Evolutionary conservation across 768 basidiomycete species (phyloP), one percentile per base, ranked within the genome.

Genomic region (Phallus indusiatus): DNA sequence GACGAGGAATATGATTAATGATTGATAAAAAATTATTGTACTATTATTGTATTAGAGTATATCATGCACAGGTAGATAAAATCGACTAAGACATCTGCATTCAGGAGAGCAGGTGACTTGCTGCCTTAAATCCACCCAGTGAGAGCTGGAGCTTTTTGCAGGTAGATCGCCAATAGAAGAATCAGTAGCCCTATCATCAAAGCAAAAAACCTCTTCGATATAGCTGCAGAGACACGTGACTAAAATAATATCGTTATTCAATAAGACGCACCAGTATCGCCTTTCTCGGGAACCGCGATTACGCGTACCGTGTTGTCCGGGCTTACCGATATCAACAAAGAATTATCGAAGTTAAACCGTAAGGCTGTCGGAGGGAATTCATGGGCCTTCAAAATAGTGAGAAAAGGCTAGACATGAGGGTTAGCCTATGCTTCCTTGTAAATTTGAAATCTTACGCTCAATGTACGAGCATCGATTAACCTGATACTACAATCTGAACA

Each of bases 291-390:
- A 5, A 94, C 81, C n/a, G 75, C 77, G 33, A 94, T 80, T 47
- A 93, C 75, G 28, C 94, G 82, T 18, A 97, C 74, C 1, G 87
- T 83, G 69, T 90, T 93, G 72, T 98, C 95, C 8, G 90, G 88
- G 64, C 93, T 93, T 17, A 89, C 94, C 5, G 91, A 91, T 18
- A 94, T 81, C 3, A 99, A 78, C 12, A 94, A 64, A n/a, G 77
- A 82, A 12, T 86, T 84, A 6, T 83, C 76, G 1, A 93, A 86
- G 68, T 88, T 95, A 77, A 99, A 99, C 60, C 81, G 81, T 57
- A 99, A 72, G 4, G 88, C 84, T 1, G 96, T 98, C 5, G 90
- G 83, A 4, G 96, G 90, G 70, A 98, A 93, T 61, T 94, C 93
- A 70, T 98, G 95, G 0, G 96, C 90, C 71, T 90, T 90, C 60